A percentile compares a stretch with the other conserved stretches of the same genome.
phyloP scores from a whole-genome alignment of 768 basidiomycete species.

The Lentinus brumalis region DNA sequence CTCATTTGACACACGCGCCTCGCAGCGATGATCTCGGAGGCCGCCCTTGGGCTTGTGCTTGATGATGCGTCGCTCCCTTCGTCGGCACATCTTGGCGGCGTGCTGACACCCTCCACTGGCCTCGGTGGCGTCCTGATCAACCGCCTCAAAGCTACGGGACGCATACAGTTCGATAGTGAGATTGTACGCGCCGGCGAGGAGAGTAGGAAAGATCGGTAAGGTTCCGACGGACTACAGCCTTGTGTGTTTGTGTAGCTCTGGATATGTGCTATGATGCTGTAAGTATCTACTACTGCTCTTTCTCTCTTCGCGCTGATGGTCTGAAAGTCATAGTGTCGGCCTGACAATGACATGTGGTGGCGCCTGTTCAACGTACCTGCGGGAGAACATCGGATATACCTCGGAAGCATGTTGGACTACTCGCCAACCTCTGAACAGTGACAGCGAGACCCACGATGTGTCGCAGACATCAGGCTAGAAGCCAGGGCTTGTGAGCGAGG shows the following conservation, averaged over 20 bases:
- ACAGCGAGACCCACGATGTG: too few species aligned
- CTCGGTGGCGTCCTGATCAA: slow-evolving; percentile 76
- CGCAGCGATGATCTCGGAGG: slow-evolving; percentile 76
- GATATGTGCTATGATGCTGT: background rate
- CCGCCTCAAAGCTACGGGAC: slow-evolving; percentile 60
- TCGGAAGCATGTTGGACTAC: background rate
- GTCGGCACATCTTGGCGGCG: slow-evolving; percentile 65
- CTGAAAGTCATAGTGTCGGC: too few species aligned
- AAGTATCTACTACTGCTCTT: background rate
- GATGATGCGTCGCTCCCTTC: slow-evolving; percentile 56
- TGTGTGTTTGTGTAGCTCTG: background rate
- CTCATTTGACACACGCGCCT: slow-evolving; percentile 4
- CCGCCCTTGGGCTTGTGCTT: slow-evolving; percentile 70
- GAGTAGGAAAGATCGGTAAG: slow-evolving; percentile 14
- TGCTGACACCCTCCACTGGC: slow-evolving; percentile 83
- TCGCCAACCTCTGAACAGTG: too few species aligned
- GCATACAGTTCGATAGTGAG: slow-evolving; percentile 58
- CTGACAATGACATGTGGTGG: too few species aligned
- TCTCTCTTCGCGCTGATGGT: background rate
- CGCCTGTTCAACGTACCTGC: background rate
- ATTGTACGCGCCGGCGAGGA: slow-evolving; percentile 34
- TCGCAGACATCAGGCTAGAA: too few species aligned
- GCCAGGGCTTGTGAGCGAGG: too few species aligned
- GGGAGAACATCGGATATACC: background rate
- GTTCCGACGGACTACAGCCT: background rate